These are phyloP conservation scores for Aspergillus sclerotialis DNA, from an alignment of 2,329 filamentous ascomycete genomes.

Conservation along the genomic window DNA sequence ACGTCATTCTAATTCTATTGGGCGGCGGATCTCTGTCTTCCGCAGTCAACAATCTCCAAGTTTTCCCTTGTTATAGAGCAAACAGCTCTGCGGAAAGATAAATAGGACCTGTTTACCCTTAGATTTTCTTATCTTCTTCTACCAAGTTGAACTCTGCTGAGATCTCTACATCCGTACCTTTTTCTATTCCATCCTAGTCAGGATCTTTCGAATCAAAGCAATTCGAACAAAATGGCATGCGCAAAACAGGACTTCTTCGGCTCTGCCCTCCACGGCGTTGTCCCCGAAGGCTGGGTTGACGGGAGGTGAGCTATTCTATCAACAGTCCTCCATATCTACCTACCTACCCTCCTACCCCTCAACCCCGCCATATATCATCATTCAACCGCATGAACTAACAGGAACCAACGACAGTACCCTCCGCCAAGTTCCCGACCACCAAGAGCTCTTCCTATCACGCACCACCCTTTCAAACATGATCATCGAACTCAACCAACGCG, in stretches of 20 bases:
- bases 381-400: neutral
- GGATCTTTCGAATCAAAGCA: no score
- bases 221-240: slow-evolving; percentile 15
- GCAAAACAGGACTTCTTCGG: slow-evolving; percentile 27
- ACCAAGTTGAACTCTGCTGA: neutral
- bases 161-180: neutral
- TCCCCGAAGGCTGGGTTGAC: slow-evolving; percentile 30
- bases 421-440: slow-evolving; percentile 50
- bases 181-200: neutral
- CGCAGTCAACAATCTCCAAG: no score
- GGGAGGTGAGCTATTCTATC: slow-evolving; percentile 21
- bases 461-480: slow-evolving; percentile 81
- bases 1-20: no score
- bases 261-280: slow-evolving; percentile 26
- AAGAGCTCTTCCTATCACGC: slow-evolving; percentile 85
- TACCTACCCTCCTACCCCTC: no score
- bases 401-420: slow-evolving; percentile 19
- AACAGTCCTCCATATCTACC: neutral
- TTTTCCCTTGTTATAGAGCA: no score
- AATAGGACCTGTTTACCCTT: no score
- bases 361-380: neutral
- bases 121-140: neutral
- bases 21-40: no score
- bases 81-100: no score
- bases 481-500: slow-evolving; percentile 81